Conservation (phyloP, 2,329 filamentous ascomycete genomes). For the Monosporascus sp. region DNA sequence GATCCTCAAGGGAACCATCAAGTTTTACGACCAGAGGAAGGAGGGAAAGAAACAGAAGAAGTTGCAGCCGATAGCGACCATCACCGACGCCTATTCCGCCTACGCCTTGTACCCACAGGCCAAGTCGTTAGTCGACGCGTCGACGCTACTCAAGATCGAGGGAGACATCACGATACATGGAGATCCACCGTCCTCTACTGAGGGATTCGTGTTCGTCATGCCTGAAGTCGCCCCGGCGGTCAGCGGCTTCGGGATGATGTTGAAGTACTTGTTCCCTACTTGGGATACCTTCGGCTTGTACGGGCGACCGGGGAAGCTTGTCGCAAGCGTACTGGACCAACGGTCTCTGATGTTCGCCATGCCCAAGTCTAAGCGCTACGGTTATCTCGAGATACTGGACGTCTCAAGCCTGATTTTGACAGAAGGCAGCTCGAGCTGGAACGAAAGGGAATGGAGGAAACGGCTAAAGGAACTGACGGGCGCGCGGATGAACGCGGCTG, state of each 20-base stretch:
- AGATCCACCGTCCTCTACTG: constrained; percentile 67
- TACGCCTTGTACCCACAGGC: constrained; percentile 96
- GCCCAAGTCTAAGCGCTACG: constrained; percentile 81
- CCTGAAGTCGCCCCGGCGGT: constrained; percentile 90
- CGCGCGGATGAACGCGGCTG: constrained; percentile 64
- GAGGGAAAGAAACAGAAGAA: constrained; percentile 86
- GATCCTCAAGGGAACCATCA: constrained; percentile 78
- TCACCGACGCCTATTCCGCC: constrained; percentile 83
- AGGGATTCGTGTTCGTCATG: constrained; percentile 98
- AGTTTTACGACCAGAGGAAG: constrained; percentile 80
- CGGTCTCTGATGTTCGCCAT: constrained; percentile 97
- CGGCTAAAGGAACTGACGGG: constrained; percentile 84
- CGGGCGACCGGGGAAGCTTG: constrained; percentile 77
- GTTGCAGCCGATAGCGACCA: constrained; percentile 80
- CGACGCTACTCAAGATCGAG: constrained; percentile 89
- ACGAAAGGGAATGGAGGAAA: constrained; percentile 83
- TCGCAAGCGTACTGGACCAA: constrained; percentile 80
- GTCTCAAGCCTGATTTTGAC: constrained; percentile 74
- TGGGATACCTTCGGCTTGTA: constrained; percentile 93
- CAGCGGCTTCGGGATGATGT: constrained; percentile 89
- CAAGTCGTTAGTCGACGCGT: constrained; percentile 89
- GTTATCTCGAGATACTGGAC: constrained; percentile 85
- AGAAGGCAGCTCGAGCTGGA: constrained; percentile 71
- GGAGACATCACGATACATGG: constrained; percentile 85
- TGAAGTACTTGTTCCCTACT: constrained; percentile 86